phyloP scores from a whole-genome alignment of 805 yeast species.

The Metschnikowia aberdeeniae region DNA sequence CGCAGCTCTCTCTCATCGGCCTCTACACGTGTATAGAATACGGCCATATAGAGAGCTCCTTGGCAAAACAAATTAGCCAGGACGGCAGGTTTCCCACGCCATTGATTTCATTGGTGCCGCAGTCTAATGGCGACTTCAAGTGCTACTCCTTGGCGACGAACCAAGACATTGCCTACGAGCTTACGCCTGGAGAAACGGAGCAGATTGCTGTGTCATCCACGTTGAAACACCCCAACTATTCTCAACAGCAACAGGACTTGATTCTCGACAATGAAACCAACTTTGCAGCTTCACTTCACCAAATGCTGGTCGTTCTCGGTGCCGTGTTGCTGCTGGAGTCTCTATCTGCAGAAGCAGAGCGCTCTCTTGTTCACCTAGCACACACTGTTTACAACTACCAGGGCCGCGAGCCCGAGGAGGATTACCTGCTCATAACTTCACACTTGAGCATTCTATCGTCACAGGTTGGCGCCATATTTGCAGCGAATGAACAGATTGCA shows the following conservation, averaged over 20 bases:
- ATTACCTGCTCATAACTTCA: conserved; percentile 20
- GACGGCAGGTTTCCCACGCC: conserved; percentile 2
- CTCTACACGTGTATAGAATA: conserved; percentile 21
- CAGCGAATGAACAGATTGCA: conserved; percentile 11
- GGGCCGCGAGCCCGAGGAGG: conserved; percentile 6
- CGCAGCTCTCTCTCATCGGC: conserved; percentile 28
- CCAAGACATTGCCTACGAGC: conserved; percentile 12
- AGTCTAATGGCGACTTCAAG: conserved; percentile 2
- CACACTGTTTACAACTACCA: conserved; percentile 19
- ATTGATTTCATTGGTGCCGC: conserved; percentile 8
- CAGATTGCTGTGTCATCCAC: conserved; percentile 31
- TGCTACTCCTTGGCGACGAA: conserved; percentile 7
- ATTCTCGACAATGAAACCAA: conserved; percentile 9
- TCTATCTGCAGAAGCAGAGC: conserved; percentile 7
- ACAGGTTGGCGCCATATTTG: conserved; percentile 20
- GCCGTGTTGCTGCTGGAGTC: conserved; percentile 17
- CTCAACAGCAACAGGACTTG: conserved; percentile 12
- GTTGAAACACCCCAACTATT: conserved; percentile 24
- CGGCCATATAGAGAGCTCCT: conserved; percentile 1
- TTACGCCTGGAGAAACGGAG: conserved; percentile 30
- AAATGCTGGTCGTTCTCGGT: conserved; percentile 22
- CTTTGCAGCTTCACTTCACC: conserved; percentile 16
- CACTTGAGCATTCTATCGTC: conserved; percentile 30
- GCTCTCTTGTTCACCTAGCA: conserved; percentile 26
- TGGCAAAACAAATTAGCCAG: conserved; percentile 11